Evolutionary conservation across 352 stramenopile species (phyloP).

Genomic region (Saprolegnia diclina): DNA sequence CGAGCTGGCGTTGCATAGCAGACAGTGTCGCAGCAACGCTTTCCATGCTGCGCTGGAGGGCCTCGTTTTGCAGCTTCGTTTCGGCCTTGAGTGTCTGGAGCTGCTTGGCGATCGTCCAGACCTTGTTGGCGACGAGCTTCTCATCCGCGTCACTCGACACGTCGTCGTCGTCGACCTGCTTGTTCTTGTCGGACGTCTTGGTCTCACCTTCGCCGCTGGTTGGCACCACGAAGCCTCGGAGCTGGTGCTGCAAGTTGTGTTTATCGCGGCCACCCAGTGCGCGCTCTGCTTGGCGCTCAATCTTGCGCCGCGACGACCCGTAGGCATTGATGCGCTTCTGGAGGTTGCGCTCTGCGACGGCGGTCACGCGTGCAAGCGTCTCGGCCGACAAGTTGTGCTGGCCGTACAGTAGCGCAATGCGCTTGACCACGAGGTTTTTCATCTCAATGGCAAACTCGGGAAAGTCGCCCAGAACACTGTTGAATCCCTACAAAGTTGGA

Average conservation of each 20-base stretch:
- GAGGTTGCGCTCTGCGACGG: constrained; percentile 7
- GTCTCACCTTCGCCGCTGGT: neutral
- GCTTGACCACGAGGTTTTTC: constrained; percentile 66
- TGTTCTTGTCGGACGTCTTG: neutral
- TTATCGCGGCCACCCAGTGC: neutral
- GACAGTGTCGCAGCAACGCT: neutral
- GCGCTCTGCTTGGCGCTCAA: neutral
- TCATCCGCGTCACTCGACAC: neutral
- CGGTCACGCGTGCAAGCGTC: neutral
- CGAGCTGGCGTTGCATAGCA: neutral
- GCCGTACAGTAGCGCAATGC: constrained; percentile 51
- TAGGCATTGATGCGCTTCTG: constrained; percentile 8
- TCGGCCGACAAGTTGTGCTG: constrained; percentile 9
- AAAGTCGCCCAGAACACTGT: constrained; percentile 66
- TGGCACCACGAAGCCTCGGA: neutral
- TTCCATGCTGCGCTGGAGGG: neutral
- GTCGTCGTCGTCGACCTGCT: neutral
- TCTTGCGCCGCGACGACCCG: neutral
- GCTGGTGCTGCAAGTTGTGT: neutral
- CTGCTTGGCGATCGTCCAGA: constrained; percentile 4
- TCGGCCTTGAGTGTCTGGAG: neutral
- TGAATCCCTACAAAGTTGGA: constrained; percentile 33
- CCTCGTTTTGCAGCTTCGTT: neutral
- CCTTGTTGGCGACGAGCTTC: constrained; percentile 4
- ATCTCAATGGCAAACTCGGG: constrained; percentile 62